phyloP scores from a whole-genome alignment of 1,284 basidiomycete species.

The Melampsora larici-populina region DNA sequence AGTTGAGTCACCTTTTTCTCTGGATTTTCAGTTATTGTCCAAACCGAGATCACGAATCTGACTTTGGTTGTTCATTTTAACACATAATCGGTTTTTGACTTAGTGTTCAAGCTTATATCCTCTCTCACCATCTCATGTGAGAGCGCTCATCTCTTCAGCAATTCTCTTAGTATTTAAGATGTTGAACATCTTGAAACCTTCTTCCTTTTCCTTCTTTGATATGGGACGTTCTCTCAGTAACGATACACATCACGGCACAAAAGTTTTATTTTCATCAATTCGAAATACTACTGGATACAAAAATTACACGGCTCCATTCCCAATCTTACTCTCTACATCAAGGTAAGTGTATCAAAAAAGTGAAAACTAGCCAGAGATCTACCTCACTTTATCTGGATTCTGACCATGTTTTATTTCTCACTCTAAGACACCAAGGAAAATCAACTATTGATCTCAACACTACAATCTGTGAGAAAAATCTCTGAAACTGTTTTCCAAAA shows the following conservation, averaged over 20 bases:
- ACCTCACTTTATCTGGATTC: no score
- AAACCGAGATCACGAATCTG: not conserved
- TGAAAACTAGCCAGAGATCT: no score
- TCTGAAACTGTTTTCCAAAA: not conserved
- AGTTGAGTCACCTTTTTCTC: slow-evolving; percentile 11
- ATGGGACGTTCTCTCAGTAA: slow-evolving; percentile 6
- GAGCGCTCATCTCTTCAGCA: not conserved
- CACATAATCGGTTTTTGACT: not conserved
- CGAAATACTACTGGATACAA: slow-evolving; percentile 26
- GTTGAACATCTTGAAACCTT: not conserved
- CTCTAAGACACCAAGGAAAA: not conserved
- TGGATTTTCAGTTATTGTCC: not conserved
- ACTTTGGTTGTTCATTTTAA: not conserved
- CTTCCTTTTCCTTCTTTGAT: not conserved
- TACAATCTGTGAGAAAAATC: not conserved
- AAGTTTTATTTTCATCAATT: slow-evolving; percentile 33
- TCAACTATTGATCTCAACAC: not conserved
- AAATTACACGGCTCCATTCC: slow-evolving; percentile 28
- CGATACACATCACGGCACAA: slow-evolving; percentile 22
- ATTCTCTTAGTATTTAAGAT: not conserved
- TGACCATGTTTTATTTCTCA: no score
- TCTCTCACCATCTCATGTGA: slow-evolving; percentile 33
- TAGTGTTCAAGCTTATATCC: slow-evolving; percentile 23
- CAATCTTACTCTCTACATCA: slow-evolving; percentile 32
- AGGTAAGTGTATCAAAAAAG: not conserved